Evolutionary conservation across 2,329 filamentous ascomycete genomes (phyloP).

Genomic region (Trichoderma endophyticum): DNA sequence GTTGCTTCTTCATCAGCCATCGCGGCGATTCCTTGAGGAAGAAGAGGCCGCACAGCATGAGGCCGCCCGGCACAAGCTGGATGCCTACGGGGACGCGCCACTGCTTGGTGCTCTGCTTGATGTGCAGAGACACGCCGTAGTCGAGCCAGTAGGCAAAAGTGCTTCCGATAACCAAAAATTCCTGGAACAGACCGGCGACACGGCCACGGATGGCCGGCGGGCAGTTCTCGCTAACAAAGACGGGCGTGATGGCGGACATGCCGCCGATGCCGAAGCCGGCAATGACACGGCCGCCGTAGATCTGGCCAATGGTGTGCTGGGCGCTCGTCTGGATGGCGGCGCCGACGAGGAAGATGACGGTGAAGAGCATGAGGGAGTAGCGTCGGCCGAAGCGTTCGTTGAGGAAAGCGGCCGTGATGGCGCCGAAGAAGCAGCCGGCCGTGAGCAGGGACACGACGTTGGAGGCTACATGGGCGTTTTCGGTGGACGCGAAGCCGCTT

Average conservation of each 20-base stretch:
- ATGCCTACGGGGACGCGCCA: constrained; percentile 66
- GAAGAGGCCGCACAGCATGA: constrained; percentile 57
- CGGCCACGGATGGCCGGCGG: constrained; percentile 23
- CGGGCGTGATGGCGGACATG: constrained; percentile 25
- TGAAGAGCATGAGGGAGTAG: constrained; percentile 23
- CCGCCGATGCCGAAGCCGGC: constrained; percentile 28
- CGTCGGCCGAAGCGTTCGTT: constrained; percentile 24
- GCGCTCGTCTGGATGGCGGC: constrained; percentile 23
- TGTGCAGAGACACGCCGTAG: constrained; percentile 56
- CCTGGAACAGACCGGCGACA: constrained; percentile 25
- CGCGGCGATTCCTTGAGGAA: constrained; percentile 65
- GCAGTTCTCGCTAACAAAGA: constrained; percentile 26
- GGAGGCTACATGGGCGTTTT: constrained; percentile 21
- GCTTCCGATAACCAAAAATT: constrained; percentile 24
- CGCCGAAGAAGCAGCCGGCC: constrained; percentile 26
- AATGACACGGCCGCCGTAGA: constrained; percentile 25
- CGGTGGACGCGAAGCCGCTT: constrained; percentile 18
- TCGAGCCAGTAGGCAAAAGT: constrained; percentile 36
- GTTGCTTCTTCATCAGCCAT: constrained; percentile 64
- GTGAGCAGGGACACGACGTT: constrained; percentile 23
- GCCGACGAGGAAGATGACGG: constrained; percentile 22
- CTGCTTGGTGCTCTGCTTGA: constrained; percentile 47
- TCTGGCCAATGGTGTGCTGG: constrained; percentile 22
- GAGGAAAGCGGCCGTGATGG: constrained; percentile 22
- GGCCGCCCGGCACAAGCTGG: constrained; percentile 63